phyloP scores from a whole-genome alignment of 164 flowering plant species.

The Chimonanthus salicifolius region DNA sequence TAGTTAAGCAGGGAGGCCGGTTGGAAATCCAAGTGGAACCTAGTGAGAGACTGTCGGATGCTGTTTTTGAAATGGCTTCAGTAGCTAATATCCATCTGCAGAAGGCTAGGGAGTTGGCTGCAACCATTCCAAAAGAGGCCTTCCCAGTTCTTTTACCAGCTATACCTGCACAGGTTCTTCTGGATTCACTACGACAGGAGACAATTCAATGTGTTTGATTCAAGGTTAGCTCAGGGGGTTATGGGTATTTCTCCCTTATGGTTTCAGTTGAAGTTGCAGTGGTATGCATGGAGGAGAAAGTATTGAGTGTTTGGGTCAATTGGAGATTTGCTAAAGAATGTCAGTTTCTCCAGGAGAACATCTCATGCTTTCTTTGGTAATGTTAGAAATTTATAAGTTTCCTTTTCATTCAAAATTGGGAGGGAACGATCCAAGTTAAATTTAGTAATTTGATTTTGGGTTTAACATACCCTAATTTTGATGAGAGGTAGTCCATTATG shows the following conservation, averaged over 20 bases:
- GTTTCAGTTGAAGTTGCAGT: conserved; percentile 81
- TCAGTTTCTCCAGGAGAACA: not conserved
- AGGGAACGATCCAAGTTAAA: no score
- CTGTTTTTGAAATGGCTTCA: conserved; percentile 91
- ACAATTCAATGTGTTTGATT: conserved; percentile 88
- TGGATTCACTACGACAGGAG: conserved; percentile 58
- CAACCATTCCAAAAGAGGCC: conserved; percentile 73
- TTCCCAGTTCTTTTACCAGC: conserved; percentile 75
- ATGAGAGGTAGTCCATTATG: no score
- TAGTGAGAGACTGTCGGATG: conserved; percentile 55
- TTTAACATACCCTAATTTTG: no score
- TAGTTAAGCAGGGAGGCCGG: conserved; percentile 43
- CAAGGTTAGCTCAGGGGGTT: conserved; percentile 62
- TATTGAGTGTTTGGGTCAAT: conserved; percentile 32
- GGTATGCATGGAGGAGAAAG: conserved; percentile 77
- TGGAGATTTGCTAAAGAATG: not conserved
- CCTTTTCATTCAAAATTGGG: no score
- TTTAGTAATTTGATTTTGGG: no score
- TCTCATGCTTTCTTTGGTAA: not conserved
- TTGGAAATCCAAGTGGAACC: conserved; percentile 47
- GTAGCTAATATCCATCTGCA: conserved; percentile 74
- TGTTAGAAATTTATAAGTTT: not conserved
- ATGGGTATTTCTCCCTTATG: conserved; percentile 77
- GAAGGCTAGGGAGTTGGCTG: conserved; percentile 78
- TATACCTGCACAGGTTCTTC: conserved; percentile 71